phyloP scores from a whole-genome alignment of 2,329 filamentous ascomycete genomes.

The Lithohypha guttulata region DNA sequence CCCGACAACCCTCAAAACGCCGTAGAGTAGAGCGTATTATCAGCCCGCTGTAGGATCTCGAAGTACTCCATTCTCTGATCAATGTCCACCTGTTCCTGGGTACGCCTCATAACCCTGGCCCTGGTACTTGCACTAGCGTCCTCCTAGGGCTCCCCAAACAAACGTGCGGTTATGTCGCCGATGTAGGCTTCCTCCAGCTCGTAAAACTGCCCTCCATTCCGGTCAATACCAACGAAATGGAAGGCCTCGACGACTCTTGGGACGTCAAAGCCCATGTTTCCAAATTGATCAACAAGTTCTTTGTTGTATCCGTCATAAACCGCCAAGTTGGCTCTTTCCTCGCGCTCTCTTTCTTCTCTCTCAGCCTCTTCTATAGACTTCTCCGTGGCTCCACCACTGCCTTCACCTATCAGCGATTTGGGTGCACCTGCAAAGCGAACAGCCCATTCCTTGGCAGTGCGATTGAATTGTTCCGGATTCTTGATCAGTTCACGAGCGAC shows the following conservation, averaged over 20 bases:
- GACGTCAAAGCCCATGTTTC: constrained; percentile 82
- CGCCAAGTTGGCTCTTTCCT: constrained; percentile 46
- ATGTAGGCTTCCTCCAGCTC: constrained; percentile 82
- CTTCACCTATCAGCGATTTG: constrained; percentile 41
- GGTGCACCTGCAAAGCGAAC: constrained; percentile 72
- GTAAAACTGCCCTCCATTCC: constrained; percentile 66
- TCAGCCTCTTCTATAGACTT: constrained; percentile 46
- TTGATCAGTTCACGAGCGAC: constrained; percentile 83
- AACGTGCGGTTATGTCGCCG: constrained; percentile 74
- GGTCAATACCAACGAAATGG: constrained; percentile 67
- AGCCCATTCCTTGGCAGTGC: constrained; percentile 83
- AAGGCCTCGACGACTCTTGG: constrained; percentile 81
- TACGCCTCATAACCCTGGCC: not conserved
- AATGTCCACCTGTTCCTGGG: no score
- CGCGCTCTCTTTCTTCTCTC: constrained; percentile 37
- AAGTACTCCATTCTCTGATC: no score
- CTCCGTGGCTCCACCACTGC: constrained; percentile 42
- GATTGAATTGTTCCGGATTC: constrained; percentile 66
- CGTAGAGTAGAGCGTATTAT: no score
- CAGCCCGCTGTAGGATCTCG: no score
- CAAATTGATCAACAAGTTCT: constrained; percentile 70
- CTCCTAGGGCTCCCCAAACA: constrained; percentile 70
- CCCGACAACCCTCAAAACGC: no score
- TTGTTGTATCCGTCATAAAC: constrained; percentile 80
- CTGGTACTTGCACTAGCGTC: no score